phyloP scores from a whole-genome alignment of 305 asterid species.

The Salvia sclarea region DNA sequence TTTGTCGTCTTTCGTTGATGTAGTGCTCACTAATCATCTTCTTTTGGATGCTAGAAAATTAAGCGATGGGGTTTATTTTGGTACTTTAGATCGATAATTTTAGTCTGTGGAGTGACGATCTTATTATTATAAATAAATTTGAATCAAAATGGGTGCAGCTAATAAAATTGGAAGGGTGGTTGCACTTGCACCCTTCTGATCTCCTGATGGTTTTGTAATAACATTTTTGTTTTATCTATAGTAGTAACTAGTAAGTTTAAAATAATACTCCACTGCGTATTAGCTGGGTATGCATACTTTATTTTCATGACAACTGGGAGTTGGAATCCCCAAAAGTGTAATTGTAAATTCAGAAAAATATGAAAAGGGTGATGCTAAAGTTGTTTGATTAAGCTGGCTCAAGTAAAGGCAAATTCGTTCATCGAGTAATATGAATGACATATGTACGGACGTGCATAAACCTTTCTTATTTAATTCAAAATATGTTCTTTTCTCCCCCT shows the following conservation, averaged over 20 bases:
- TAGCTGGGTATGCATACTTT: neutral
- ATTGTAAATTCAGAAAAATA: neutral
- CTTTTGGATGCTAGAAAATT: no score
- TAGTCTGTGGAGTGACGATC: neutral
- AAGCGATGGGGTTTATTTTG: neutral
- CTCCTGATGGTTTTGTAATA: no score
- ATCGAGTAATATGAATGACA: no score
- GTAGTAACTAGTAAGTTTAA: neutral
- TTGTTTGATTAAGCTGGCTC: neutral
- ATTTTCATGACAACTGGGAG: neutral
- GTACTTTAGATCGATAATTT: neutral
- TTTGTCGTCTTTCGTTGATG: no score
- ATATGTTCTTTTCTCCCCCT: no score
- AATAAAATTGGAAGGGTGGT: no score
- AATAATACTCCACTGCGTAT: neutral
- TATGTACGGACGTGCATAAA: no score
- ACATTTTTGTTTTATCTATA: no score
- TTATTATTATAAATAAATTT: no score
- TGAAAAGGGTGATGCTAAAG: neutral
- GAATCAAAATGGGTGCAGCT: neutral
- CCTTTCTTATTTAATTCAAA: no score
- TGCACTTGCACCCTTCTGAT: no score
- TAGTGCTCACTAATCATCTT: no score
- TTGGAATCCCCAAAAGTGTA: neutral
- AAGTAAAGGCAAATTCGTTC: slow-evolving; percentile 13